These are phyloP conservation scores for Kwoniella bestiolae DNA, from an alignment of 768 basidiomycete species.

Conservation along the genomic window DNA sequence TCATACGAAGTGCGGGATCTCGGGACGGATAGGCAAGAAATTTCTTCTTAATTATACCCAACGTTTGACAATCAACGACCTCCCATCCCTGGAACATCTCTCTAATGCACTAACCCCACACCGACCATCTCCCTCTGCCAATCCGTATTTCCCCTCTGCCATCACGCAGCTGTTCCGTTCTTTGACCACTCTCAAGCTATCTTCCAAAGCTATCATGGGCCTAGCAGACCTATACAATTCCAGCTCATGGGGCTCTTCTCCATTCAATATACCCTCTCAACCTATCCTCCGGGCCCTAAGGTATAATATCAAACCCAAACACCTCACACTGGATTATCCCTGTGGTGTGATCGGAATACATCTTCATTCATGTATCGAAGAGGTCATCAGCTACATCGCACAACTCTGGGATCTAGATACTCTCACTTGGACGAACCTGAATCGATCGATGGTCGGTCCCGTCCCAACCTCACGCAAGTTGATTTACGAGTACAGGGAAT, in stretches of 20 bases:
- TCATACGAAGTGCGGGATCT: too few relatives aligned
- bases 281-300: background rate
- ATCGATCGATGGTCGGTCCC: conserved; percentile 2
- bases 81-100: conserved; percentile 3
- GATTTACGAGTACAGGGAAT: background rate
- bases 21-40: background rate
- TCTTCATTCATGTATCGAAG: conserved; percentile 18
- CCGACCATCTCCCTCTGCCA: background rate
- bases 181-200: background rate
- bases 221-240: conserved; percentile 20
- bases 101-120: background rate
- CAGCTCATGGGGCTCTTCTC: conserved; percentile 9
- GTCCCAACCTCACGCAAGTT: background rate
- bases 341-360: background rate
- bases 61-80: background rate
- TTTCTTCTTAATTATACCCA: background rate
- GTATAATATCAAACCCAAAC: conserved; percentile 4
- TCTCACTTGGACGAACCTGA: background rate
- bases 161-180: background rate
- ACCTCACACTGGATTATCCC: conserved; percentile 1
- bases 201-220: conserved; percentile 12
- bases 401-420: conserved; percentile 11
- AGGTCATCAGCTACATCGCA: conserved; percentile 1
- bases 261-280: conserved; percentile 7
- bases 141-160: background rate